Percentiles rank a stretch among this genome's conserved stretches.
Conservation (phyloP, 1,139 yeast genomes). For the Kurtzmaniella quercitrusa region DNA sequence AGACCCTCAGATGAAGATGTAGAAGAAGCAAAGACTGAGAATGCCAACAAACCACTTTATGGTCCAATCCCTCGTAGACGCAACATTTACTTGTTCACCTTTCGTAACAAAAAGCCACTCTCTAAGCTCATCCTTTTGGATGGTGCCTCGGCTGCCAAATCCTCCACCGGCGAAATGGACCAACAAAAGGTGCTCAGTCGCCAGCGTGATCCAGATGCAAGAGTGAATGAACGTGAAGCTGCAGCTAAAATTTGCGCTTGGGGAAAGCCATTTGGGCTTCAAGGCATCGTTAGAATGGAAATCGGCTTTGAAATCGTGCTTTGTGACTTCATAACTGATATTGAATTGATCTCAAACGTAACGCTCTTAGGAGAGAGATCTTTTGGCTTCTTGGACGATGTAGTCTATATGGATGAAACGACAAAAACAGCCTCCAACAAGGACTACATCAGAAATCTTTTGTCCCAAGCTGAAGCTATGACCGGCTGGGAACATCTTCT, state of each 20-base stretch:
- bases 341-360: conserved; percentile 40
- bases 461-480: conserved; percentile 18
- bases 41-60: conserved; percentile 2
- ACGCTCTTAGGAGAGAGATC: conserved; percentile 32
- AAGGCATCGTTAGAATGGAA: conserved; percentile 52
- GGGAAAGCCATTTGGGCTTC: conserved; percentile 45
- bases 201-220: conserved; percentile 17
- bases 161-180: conserved; percentile 51
- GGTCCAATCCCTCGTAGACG: conserved; percentile 5
- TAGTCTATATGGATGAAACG: conserved; percentile 8
- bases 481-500: conserved; percentile 36
- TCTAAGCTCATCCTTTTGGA: conserved; percentile 45
- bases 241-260: conserved; percentile 48
- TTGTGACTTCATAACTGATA: conserved; percentile 40
- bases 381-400: conserved; percentile 27
- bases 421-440: conserved; percentile 7
- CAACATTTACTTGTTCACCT: conserved; percentile 30
- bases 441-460: conserved; percentile 13
- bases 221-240: conserved; percentile 33
- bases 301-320: conserved; percentile 52
- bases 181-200: conserved; percentile 43
- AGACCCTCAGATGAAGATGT: conserved; percentile 6
- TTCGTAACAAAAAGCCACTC: conserved; percentile 40
- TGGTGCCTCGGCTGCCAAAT: conserved; percentile 59
- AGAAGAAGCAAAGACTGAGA: background rate